Conservation (phyloP, 495 filamentous ascomycete genomes). For the Penicillium subrubescens region DNA sequence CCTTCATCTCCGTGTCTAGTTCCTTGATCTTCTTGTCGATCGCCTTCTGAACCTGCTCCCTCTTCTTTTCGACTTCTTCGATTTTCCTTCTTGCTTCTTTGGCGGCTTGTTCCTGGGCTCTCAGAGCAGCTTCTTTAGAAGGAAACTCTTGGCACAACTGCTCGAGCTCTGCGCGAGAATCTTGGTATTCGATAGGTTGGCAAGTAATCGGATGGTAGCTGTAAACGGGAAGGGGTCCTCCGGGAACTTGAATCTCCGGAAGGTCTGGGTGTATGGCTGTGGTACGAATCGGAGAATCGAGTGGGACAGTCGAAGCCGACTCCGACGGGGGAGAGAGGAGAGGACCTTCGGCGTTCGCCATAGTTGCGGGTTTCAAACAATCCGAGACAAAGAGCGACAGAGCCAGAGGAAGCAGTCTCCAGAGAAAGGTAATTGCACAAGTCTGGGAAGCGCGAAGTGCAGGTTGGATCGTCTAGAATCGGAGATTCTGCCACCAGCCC, state of each 20-base stretch:
- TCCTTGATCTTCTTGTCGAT: constrained; percentile 52
- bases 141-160: constrained; percentile 42
- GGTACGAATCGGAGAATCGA: constrained; percentile 41
- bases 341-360: constrained; percentile 28
- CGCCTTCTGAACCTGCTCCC: constrained; percentile 42
- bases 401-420: not conserved
- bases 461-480: not conserved
- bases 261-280: constrained; percentile 46
- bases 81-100: constrained; percentile 44
- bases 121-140: constrained; percentile 39
- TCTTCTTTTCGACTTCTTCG: constrained; percentile 42
- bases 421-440: not conserved
- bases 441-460: not conserved
- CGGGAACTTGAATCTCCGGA: constrained; percentile 43
- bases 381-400: not conserved
- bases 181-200: constrained; percentile 32
- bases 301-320: constrained; percentile 27
- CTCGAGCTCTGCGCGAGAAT: constrained; percentile 38
- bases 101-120: constrained; percentile 43
- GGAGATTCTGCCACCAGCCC: constrained; percentile 18
- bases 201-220: constrained; percentile 46
- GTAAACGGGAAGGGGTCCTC: constrained; percentile 33
- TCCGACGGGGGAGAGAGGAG: constrained; percentile 42
- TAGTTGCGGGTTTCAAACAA: constrained; percentile 3
- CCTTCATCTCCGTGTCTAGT: constrained; percentile 48